Percentiles rank a stretch among this genome's conserved stretches.
Conservation (phyloP, 2,329 filamentous ascomycete species). For the Aspergillus sp. region DNA sequence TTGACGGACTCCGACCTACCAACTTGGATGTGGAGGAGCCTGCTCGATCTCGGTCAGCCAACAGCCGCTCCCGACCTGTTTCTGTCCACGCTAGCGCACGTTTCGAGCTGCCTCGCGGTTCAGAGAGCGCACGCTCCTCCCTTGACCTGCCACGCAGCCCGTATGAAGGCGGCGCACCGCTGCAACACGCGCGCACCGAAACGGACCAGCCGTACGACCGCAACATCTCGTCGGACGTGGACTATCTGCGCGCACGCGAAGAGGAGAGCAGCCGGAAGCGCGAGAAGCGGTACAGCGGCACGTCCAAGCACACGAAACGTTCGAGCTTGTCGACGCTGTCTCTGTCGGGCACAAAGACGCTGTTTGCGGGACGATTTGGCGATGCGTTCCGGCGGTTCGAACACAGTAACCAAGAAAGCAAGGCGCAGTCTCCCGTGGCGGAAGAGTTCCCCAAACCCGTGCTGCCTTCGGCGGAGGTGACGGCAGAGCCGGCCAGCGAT, state of each 20-base stretch:
- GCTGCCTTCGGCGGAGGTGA: conserved; percentile 75
- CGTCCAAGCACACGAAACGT: conserved; percentile 67
- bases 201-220: conserved; percentile 37
- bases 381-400: conserved; percentile 95
- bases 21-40: conserved; percentile 62
- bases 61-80: conserved; percentile 68
- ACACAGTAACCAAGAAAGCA: conserved; percentile 47
- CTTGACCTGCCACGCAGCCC: conserved; percentile 35
- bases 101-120: conserved; percentile 78
- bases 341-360: conserved; percentile 72
- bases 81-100: conserved; percentile 84
- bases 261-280: conserved; percentile 60
- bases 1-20: conserved; percentile 69
- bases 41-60: conserved; percentile 64
- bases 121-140: conserved; percentile 59
- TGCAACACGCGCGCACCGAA: conserved; percentile 39
- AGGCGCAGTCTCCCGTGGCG: conserved; percentile 41
- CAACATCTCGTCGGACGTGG: conserved; percentile 76
- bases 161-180: conserved; percentile 38
- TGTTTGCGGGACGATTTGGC: conserved; percentile 85
- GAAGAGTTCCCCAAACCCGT: conserved; percentile 50
- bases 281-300: conserved; percentile 58
- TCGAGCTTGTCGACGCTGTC: conserved; percentile 70
- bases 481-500: conserved; percentile 67
- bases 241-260: conserved; percentile 78